These are phyloP conservation scores for Paraconiothyrium brasiliense DNA, from an alignment of 2,329 filamentous ascomycete genomes.

Conservation along the genomic window DNA sequence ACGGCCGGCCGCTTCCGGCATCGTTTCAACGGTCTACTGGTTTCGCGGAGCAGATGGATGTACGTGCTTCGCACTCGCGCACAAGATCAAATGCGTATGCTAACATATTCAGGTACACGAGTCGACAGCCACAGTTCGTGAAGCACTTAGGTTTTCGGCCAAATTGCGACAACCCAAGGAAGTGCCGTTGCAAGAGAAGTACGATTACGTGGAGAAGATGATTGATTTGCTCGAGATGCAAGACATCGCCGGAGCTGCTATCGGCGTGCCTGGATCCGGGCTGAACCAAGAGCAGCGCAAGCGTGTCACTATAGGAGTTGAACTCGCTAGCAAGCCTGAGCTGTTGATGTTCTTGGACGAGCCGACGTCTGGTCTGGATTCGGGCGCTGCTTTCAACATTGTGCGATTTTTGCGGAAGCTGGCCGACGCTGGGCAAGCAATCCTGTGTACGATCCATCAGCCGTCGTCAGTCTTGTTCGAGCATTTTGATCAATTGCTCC, in stretches of 20 bases:
- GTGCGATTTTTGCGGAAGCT: constrained; percentile 73
- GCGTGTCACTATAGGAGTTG: constrained; percentile 70
- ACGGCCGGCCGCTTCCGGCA: constrained; percentile 59
- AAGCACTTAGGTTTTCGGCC: constrained; percentile 71
- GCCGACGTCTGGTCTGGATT: constrained; percentile 77
- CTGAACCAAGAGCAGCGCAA: constrained; percentile 72
- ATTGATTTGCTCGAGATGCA: constrained; percentile 71
- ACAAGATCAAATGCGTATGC: too few relatives aligned
- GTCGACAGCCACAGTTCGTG: constrained; percentile 69
- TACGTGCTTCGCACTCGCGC: constrained; percentile 33
- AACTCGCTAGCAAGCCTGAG: constrained; percentile 72
- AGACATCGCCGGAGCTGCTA: constrained; percentile 70
- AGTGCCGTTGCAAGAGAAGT: constrained; percentile 67
- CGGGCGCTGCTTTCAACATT: constrained; percentile 72
- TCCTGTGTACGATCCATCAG: constrained; percentile 76
- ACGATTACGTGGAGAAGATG: constrained; percentile 72
- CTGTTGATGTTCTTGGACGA: constrained; percentile 81
- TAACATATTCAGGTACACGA: constrained; percentile 55
- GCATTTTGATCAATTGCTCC: constrained; percentile 71
- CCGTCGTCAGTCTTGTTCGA: constrained; percentile 73
- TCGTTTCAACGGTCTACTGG: constrained; percentile 83
- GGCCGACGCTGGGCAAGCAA: constrained; percentile 71
- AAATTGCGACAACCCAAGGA: constrained; percentile 69
- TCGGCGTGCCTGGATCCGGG: constrained; percentile 62
- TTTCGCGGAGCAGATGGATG: constrained; percentile 74